These are phyloP conservation scores for Termitomyces sp. DNA, from an alignment of 768 basidiomycete species.

Conservation along the genomic window DNA sequence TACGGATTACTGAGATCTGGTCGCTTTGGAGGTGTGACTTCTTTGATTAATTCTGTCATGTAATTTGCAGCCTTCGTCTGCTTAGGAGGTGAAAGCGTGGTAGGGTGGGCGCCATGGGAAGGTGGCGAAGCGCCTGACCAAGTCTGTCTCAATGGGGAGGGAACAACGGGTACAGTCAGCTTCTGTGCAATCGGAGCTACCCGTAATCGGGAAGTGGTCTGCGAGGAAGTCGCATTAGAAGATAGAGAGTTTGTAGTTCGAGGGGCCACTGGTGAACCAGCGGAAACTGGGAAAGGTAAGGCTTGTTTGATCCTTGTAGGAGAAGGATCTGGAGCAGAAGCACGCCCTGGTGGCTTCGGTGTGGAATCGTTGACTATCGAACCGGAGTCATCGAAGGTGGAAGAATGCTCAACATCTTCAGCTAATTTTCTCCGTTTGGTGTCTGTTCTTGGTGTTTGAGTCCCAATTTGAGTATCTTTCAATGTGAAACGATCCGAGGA, in stretches of 20 bases:
- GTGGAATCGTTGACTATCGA: constrained; percentile 12
- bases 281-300: constrained; percentile 30
- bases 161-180: constrained; percentile 55
- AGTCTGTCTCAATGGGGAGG: constrained; percentile 72
- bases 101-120: constrained; percentile 25
- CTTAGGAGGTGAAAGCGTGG: constrained; percentile 28
- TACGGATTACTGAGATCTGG: constrained; percentile 76
- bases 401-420: constrained; percentile 29
- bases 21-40: constrained; percentile 57
- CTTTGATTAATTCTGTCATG: constrained; percentile 67
- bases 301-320: constrained; percentile 23
- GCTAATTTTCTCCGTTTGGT: constrained; percentile 59
- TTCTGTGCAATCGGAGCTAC: constrained; percentile 34
- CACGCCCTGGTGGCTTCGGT: constrained; percentile 20
- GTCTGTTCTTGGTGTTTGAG: constrained; percentile 37
- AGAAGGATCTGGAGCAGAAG: constrained; percentile 28
- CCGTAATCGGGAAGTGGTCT: constrained; percentile 33
- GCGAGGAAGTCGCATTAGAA: constrained; percentile 13
- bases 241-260: constrained; percentile 17
- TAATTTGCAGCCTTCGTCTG: constrained; percentile 64
- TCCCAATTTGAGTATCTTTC: constrained; percentile 28
- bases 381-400: constrained; percentile 21
- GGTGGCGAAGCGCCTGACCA: constrained; percentile 48
- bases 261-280: constrained; percentile 19
- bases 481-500: constrained; percentile 31